Percentiles rank a stretch among this genome's conserved stretches.
Evolutionary conservation across 164 flowering plant species (phyloP).

Genomic region (Kalanchoe fedtschenkoi): DNA sequence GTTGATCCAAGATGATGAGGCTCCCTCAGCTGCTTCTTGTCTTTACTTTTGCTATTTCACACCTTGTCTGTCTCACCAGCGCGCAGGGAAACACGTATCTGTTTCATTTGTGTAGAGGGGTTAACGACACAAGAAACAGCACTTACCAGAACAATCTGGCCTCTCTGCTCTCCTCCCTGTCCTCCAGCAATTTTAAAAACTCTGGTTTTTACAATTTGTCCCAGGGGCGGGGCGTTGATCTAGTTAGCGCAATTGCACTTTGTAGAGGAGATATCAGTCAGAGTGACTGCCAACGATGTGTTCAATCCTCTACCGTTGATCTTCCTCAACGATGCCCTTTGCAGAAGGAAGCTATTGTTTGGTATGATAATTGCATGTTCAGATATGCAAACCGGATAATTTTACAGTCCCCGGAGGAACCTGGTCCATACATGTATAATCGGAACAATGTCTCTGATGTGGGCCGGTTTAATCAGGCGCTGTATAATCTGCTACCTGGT

Average conservation of each 20-base stretch:
- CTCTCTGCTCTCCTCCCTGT: constrained; percentile 12
- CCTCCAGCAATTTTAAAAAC: constrained; percentile 8
- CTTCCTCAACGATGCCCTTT: constrained; percentile 1
- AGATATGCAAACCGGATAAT: constrained; percentile 2
- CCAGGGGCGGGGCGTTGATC: constrained; percentile 13
- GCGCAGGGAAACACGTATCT: neutral
- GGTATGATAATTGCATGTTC: constrained; percentile 9
- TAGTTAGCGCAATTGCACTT: constrained; percentile 19
- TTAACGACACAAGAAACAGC: constrained; percentile 11
- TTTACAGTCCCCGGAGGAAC: neutral
- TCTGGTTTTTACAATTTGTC: constrained; percentile 24
- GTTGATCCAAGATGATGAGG: neutral
- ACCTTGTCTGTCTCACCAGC: neutral
- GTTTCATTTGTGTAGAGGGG: neutral
- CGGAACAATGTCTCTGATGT: neutral
- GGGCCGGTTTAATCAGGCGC: neutral
- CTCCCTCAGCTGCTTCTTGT: neutral
- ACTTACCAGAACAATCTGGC: constrained; percentile 20
- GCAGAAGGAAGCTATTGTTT: neutral
- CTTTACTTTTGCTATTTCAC: neutral
- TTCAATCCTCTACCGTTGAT: constrained; percentile 1
- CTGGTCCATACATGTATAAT: neutral
- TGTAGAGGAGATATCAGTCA: constrained; percentile 24
- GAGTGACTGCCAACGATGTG: constrained; percentile 15
- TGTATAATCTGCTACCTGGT: neutral